Evolutionary conservation across 352 stramenopile genomes (phyloP).

Genomic region (Globisporangium camurandrum): DNA sequence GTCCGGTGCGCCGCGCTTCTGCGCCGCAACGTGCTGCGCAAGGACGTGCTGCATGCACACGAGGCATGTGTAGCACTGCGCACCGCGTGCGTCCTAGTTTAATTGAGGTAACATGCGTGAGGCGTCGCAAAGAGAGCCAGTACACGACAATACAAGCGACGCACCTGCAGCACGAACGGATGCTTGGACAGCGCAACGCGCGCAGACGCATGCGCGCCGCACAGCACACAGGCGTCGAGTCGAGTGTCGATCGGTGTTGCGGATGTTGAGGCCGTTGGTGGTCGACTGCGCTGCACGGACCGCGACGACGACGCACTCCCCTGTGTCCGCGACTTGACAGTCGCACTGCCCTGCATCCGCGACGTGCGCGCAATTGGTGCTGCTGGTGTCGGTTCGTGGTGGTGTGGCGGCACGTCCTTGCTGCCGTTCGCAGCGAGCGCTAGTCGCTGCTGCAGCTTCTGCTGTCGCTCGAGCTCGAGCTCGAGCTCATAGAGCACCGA

Average conservation of each 20-base stretch:
- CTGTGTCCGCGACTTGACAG: conserved; percentile 6
- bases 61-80: conserved; percentile 47
- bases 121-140: not conserved
- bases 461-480: conserved; percentile 19
- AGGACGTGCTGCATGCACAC: conserved; percentile 57
- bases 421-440: not conserved
- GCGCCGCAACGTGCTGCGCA: conserved; percentile 17
- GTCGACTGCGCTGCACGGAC: conserved; percentile 2
- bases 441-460: not conserved
- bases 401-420: not conserved
- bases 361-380: not conserved
- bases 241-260: too few relatives aligned
- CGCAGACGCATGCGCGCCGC: conserved; percentile 19
- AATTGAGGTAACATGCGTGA: too few relatives aligned
- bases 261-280: too few relatives aligned
- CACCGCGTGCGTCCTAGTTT: conserved; percentile 44
- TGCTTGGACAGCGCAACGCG: conserved; percentile 36
- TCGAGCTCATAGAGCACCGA: conserved; percentile 54
- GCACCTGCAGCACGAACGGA: conserved; percentile 67
- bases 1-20: conserved; percentile 9
- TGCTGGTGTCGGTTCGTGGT: not conserved
- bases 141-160: conserved; percentile 2
- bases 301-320: conserved; percentile 3
- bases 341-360: conserved; percentile 5
- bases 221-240: conserved; percentile 47